Evolutionary conservation across 306 rosid species (phyloP), one percentile per base, ranked within the genome.

Genomic region (Pachyrhizus erosus): DNA sequence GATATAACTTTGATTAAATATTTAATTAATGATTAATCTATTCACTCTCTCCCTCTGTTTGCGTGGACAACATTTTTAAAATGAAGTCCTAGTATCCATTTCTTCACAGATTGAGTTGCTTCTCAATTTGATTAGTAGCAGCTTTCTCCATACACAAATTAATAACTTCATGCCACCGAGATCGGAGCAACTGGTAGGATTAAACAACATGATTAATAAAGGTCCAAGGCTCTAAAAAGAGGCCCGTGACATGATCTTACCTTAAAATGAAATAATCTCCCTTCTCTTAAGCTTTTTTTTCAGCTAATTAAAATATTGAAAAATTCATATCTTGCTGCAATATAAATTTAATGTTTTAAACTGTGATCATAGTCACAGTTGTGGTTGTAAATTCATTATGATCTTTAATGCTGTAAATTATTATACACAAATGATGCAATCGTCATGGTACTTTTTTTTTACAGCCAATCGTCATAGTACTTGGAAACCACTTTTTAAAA

Each of bases 181-280:
- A 71, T 46, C 14, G 24, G 46, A 27, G 61, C 76, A 46, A 46
- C 61, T 20, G 34, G 34, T 42, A 42, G 10, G 48, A 69, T 23
- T 69, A 69, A 42, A 69, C 49, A 20, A 69, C 54, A 42, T 21
- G n/a, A 68, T 21, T 39, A 40, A 14, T n/a, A n/a, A 26, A 62
- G 42, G 69, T 62, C 42, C 3, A 27, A 11, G 51, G 10, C 48
- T 68, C 18, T 39, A 68, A 18, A 68, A 67, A 39, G n/a, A 4
- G 52, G 33, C 73, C 20, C 24, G 73, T 39, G 73, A 68, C 73
- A 68, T 68, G 73, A 67, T 37, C 73, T 66, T 66, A 37, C 45
- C 49, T 37, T 34, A 8, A 66, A 9, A 26, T 4, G 7, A 67
- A 37, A 67, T 37, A 37, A 64, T 24, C 12, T 37, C 9, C 17